Base-by-base conservation (phyloP, 352 stramenopile genomes). In the Phytophthora litchii region DNA sequence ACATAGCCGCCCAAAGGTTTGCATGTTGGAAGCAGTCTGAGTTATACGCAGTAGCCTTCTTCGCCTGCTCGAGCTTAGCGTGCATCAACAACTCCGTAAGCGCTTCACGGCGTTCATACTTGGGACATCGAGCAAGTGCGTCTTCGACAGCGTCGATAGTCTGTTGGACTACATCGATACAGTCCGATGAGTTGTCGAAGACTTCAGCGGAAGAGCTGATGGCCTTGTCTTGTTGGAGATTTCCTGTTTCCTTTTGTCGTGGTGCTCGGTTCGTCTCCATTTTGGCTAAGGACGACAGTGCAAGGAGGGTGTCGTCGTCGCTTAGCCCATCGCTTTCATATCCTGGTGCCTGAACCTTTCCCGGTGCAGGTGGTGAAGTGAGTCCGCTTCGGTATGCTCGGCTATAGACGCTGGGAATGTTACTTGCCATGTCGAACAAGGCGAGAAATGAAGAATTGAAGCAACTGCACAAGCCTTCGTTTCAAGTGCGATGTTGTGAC, bases 401-500 rank as follows among this genome's bases (percentile, higher is more conserved):
- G 36, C 20, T 61, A 56, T 38, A 25, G 29, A 20, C 46, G 49
- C 36, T 57, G 27, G 49, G 38, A 57, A 67, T 70, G 60, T 70
- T 74, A 64, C 54, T 67, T 49, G 65, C 60, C 65, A 74, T 74
- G 59, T 13, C 43, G 53, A 55, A 57, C 20, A 67, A 70, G 60
- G 34, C 48, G 54, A 32, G 36, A 67, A 70, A 67, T 70, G 60
- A 64, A 54, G 14, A 47, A 48, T 43, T 54, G 41, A 37, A 67
- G 50, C 25, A 11, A 34, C 23, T 13, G 19, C 13, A 20, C 12
- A 57, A 47, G 41, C 25, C 21, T 42, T 60, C 47, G 57, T 73
- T 64, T 68, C 52, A 29, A 54, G 60, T 74, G 60, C 46, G 65
- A 74, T 25, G 41, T 12, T 65, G 52, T 35, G 32, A 21, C 16